phyloP scores from a whole-genome alignment of 2,329 filamentous ascomycete species.

The Verticillium albo-atrum region DNA sequence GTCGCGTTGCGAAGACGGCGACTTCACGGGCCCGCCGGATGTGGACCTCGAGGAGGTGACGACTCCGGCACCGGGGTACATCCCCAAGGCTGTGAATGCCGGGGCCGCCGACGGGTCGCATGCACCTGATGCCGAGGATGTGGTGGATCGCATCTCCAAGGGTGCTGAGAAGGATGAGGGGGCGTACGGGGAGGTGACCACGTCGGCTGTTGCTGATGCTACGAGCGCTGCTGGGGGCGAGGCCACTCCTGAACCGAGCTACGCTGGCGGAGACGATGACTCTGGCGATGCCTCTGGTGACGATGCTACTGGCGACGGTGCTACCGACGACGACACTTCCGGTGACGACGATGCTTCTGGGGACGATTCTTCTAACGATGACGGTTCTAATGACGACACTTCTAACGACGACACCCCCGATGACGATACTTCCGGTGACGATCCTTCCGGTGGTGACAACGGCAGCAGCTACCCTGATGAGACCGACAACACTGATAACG shows the following conservation, averaged over 20 bases:
- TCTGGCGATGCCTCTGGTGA: background rate
- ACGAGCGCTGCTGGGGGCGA: background rate
- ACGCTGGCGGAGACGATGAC: background rate
- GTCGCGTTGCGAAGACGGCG: constrained; percentile 32
- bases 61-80: constrained; percentile 23
- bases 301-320: background rate
- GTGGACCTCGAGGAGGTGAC: constrained; percentile 29
- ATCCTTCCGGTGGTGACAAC: constrained; percentile 1
- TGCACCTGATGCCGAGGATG: background rate
- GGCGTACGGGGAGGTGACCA: background rate
- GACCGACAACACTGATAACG: background rate
- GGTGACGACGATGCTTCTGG: background rate
- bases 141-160: background rate
- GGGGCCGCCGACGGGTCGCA: background rate
- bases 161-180: background rate
- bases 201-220: background rate
- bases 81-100: constrained; percentile 23
- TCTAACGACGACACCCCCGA: background rate
- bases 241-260: background rate
- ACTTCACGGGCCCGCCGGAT: constrained; percentile 44
- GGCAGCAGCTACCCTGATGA: background rate
- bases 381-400: background rate
- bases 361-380: background rate
- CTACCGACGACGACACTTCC: background rate
- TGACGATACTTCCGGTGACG: background rate